Percentiles rank a stretch among this genome's conserved stretches.
phyloP scores from a whole-genome alignment of 768 basidiomycete genomes.

The Pisolithus orientalis region DNA sequence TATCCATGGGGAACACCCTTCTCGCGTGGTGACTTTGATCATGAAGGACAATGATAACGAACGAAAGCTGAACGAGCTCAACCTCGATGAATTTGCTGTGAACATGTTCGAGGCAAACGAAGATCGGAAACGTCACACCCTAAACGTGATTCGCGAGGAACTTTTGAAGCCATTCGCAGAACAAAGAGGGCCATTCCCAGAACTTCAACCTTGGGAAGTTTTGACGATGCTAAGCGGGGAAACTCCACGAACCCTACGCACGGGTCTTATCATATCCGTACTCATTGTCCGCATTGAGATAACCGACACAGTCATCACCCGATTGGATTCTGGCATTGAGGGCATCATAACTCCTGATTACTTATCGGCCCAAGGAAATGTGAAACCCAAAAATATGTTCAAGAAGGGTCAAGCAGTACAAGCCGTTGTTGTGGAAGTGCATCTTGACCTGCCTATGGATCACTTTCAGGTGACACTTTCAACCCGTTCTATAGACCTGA shows the following conservation, averaged over 20 bases:
- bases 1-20: conserved; percentile 86
- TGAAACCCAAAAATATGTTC: conserved; percentile 42
- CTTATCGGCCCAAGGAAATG: conserved; percentile 43
- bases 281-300: conserved; percentile 50
- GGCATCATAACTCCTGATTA: conserved; percentile 62
- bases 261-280: conserved; percentile 79
- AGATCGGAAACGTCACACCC: conserved; percentile 82
- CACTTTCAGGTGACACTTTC: conserved; percentile 71
- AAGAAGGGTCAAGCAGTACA: conserved; percentile 77
- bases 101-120: conserved; percentile 81
- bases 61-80: conserved; percentile 82
- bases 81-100: conserved; percentile 92
- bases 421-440: conserved; percentile 71
- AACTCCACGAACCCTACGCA: conserved; percentile 66
- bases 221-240: conserved; percentile 96
- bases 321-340: conserved; percentile 92
- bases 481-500: conserved; percentile 54
- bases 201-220: conserved; percentile 71
- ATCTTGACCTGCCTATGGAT: conserved; percentile 53
- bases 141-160: conserved; percentile 86
- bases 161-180: conserved; percentile 78
- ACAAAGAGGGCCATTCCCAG: conserved; percentile 54
- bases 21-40: conserved; percentile 78
- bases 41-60: conserved; percentile 78
- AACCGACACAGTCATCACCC: conserved; percentile 44